Base-by-base conservation (phyloP, 129 eudicot genomes). In the Logfia minima region DNA sequence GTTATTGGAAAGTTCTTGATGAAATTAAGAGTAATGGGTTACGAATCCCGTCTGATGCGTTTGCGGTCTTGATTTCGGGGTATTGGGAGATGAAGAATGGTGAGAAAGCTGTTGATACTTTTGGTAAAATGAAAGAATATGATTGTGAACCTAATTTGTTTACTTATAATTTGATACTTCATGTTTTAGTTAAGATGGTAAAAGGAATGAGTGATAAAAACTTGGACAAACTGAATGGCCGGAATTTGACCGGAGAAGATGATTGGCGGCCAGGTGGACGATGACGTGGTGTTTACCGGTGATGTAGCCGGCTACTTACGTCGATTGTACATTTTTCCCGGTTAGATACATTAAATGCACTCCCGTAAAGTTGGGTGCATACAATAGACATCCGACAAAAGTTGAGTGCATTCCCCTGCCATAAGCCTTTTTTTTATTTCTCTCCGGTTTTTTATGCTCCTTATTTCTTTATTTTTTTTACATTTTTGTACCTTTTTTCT, bases 91-190 rank as follows among this genome's bases (percentile, higher is more conserved):
- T 80, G 55, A 61, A 53, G 11, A 61, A 71, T 21, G 87, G 82
- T 9, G 96, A 90, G 52, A 82, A 77, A 71, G 92, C 92, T 1
- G 81, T 93, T 72, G 92, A 84, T 61, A 21, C 86, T 0, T 93
- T 93, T 76, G 93, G 88, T 76, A 93, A 71, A 74, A 93, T 93
- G 97, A 83, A 66, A 32, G 93, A 88, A n/a, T 90, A 82, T 80
- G 85, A 52, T 37, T 84, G 88, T 62, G 45, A 75, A 72, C 90
- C 90, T 17, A 74, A 84, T 82, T 55, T 84, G 76, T 84, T 66
- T 82, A 77, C 85, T 67, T 90, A 67, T 53, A 90, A 90, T 82
- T 56, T 80, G 74, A 24, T 90, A 1, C 77, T 92, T 68, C 81
- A 86, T 79, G 66, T 93, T 29, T 48, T 87, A 82, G 89, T 81